These are phyloP conservation scores for Neoboletus brunneissimus DNA, from an alignment of 768 basidiomycete species.

Conservation along the genomic window DNA sequence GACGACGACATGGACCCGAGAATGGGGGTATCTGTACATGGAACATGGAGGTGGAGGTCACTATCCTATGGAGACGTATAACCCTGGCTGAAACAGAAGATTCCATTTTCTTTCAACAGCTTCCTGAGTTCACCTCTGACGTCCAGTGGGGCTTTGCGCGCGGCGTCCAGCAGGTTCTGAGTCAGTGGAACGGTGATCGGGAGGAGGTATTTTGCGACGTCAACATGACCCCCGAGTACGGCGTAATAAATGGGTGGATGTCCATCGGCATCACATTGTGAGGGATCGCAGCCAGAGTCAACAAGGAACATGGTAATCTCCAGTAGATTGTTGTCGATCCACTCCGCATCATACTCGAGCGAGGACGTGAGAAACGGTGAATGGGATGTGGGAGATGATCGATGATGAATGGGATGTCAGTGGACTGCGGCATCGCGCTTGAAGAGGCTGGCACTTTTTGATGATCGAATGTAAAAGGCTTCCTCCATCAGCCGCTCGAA, in stretches of 20 bases:
- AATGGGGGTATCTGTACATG: not conserved
- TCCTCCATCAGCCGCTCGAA: not conserved
- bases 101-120: no score
- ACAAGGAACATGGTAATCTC: not conserved
- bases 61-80: not conserved
- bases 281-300: constrained; percentile 1
- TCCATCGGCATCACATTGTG: not conserved
- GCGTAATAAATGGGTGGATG: not conserved
- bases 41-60: not conserved
- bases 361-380: no score
- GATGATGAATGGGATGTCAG: no score
- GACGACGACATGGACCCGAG: no score
- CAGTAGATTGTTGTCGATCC: not conserved
- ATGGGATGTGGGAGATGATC: no score
- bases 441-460: not conserved
- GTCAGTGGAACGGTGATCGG: not conserved
- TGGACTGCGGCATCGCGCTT: no score
- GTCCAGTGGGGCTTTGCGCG: not conserved
- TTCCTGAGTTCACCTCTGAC: not conserved
- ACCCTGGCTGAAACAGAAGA: no score
- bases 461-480: constrained; percentile 1
- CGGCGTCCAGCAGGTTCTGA: not conserved
- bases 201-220: not conserved
- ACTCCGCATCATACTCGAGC: no score
- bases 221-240: not conserved